phyloP scores from a whole-genome alignment of 768 basidiomycete species.

The Panaeolus cyanescens region DNA sequence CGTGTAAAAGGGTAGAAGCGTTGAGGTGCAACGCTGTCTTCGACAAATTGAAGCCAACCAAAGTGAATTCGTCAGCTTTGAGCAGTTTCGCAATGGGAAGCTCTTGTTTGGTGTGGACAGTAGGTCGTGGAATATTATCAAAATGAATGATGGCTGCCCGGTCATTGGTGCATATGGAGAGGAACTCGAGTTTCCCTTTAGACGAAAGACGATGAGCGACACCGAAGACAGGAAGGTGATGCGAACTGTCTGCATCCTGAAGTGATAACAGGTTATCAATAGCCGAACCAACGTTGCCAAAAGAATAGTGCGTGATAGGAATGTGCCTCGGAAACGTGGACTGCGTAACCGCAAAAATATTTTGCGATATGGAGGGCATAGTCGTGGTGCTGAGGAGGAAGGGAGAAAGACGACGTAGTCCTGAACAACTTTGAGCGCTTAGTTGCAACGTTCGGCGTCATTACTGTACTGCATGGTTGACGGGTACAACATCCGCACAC shows the following conservation, averaged over 20 bases:
- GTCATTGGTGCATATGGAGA: conserved; percentile 10
- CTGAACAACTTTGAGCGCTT: background rate
- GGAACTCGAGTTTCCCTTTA: conserved; percentile 10
- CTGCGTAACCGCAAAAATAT: background rate
- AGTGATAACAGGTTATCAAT: background rate
- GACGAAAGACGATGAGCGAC: conserved; percentile 9
- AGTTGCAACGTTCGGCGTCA: background rate
- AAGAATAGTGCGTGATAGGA: conserved; percentile 5
- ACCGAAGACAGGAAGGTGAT: background rate
- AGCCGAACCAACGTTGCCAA: conserved; percentile 10
- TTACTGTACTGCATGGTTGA: background rate
- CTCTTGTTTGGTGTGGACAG: background rate
- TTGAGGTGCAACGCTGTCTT: conserved; percentile 32
- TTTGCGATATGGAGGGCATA: conserved; percentile 9
- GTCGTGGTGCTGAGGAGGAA: background rate
- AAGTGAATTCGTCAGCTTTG: conserved; percentile 4
- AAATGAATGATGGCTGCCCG: conserved; percentile 9
- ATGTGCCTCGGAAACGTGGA: conserved; percentile 1
- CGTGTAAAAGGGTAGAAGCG: conserved; percentile 22
- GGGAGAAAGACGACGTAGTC: background rate
- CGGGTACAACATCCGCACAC: background rate
- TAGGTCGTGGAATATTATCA: background rate
- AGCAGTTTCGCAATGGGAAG: background rate
- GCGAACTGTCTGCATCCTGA: background rate
- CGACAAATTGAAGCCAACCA: conserved; percentile 40